Conservation (phyloP, 2,329 filamentous ascomycete species). For the Colletotrichum tamarilloi region DNA sequence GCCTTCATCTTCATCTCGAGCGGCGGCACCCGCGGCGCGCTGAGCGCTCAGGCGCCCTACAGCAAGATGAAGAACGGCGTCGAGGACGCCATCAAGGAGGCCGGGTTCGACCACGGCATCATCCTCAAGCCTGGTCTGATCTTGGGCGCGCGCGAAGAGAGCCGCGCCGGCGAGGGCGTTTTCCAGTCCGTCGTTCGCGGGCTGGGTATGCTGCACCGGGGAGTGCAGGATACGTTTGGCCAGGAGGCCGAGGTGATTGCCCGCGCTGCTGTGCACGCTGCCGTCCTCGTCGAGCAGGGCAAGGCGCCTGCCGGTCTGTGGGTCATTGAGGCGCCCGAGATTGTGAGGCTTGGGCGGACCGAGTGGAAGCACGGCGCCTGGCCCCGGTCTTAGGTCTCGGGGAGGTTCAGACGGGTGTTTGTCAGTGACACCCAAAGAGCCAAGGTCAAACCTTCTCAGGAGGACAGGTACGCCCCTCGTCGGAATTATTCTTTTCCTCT, state of each 20-base stretch:
- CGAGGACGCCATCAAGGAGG: slow-evolving; percentile 78
- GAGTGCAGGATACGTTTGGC: slow-evolving; percentile 73
- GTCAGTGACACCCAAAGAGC: too few relatives aligned
- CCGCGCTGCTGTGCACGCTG: slow-evolving; percentile 72
- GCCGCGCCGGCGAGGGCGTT: slow-evolving; percentile 67
- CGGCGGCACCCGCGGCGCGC: slow-evolving; percentile 56
- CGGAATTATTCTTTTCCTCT: neutral
- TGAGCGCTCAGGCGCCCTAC: slow-evolving; percentile 58
- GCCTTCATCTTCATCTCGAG: slow-evolving; percentile 83
- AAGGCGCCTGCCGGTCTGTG: slow-evolving; percentile 71
- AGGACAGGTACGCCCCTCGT: neutral
- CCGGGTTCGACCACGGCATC: slow-evolving; percentile 82
- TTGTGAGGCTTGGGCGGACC: slow-evolving; percentile 73
- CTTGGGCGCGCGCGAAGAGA: slow-evolving; percentile 74
- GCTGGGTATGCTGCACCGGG: slow-evolving; percentile 64
- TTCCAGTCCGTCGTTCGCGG: slow-evolving; percentile 65
- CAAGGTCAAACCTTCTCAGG: too few relatives aligned
- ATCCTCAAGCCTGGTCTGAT: slow-evolving; percentile 82
- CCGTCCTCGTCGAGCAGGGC: slow-evolving; percentile 66
- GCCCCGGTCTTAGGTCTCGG: slow-evolving; percentile 24
- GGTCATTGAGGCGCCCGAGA: slow-evolving; percentile 70
- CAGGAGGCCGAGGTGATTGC: slow-evolving; percentile 82
- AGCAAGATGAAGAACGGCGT: slow-evolving; percentile 87
- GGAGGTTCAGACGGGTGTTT: neutral
- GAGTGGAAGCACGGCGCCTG: slow-evolving; percentile 58